Percentiles rank a stretch among this genome's conserved stretches.
Conservation (phyloP, 73 alveolate species). For the Paramecium primaurelia region DNA sequence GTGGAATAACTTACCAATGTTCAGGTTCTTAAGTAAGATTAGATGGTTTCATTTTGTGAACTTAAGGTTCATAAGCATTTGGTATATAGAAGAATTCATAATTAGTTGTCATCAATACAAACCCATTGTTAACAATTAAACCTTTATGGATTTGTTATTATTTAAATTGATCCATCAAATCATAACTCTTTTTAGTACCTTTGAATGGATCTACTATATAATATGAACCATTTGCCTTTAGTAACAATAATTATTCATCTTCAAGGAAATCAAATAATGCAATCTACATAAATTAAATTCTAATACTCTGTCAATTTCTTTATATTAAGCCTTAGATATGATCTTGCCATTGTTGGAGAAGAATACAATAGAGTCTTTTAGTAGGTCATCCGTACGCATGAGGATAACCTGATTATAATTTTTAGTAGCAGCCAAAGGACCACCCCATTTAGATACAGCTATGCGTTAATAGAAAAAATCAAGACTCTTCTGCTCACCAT, state of each 20-base stretch:
- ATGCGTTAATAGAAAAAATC: not conserved
- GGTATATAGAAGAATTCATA: conserved; percentile 34
- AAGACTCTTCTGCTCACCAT: conserved; percentile 17
- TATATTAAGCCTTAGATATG: not conserved
- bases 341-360: conserved; percentile 46
- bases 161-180: not conserved
- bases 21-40: conserved; percentile 41
- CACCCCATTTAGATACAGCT: conserved; percentile 59
- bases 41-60: conserved; percentile 29
- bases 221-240: conserved; percentile 16
- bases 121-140: conserved; percentile 49
- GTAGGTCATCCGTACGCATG: not conserved
- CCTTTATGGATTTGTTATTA: not conserved
- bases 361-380: conserved; percentile 38
- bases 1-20: conserved; percentile 55
- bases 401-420: conserved; percentile 9
- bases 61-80: conserved; percentile 27
- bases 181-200: not conserved
- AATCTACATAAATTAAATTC: not conserved
- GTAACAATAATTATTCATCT: conserved; percentile 31
- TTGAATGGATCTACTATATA: conserved; percentile 54
- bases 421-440: conserved; percentile 58
- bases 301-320: conserved; percentile 24
- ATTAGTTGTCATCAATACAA: conserved; percentile 19
- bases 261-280: conserved; percentile 55